Percentiles rank a stretch among this genome's conserved stretches.
Evolutionary conservation across 768 basidiomycete species (phyloP).

Genomic region (Mycena indigotica): DNA sequence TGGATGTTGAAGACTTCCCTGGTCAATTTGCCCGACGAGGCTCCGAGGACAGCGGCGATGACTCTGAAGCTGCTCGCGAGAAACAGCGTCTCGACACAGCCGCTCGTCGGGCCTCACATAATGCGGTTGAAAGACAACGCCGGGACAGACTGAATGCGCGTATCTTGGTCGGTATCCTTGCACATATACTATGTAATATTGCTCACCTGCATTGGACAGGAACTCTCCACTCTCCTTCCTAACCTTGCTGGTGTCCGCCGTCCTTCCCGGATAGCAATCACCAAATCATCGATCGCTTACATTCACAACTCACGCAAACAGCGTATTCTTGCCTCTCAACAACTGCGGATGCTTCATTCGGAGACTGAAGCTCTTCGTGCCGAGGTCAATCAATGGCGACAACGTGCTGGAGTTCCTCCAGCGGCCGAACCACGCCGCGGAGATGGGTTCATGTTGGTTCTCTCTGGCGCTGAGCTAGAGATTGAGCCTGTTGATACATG

Average conservation of each 20-base stretch:
- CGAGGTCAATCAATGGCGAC: slow-evolving; percentile 21
- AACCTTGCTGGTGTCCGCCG: slow-evolving; percentile 68
- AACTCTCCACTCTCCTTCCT: slow-evolving; percentile 72
- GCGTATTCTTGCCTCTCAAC: slow-evolving; percentile 55
- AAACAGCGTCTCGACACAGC: slow-evolving; percentile 46
- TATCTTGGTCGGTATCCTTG: slow-evolving; percentile 47
- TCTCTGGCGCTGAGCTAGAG: slow-evolving; percentile 19
- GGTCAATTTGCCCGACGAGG: slow-evolving; percentile 1
- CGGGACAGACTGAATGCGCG: slow-evolving; percentile 73
- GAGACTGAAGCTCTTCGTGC: slow-evolving; percentile 16
- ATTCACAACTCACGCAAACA: slow-evolving; percentile 62
- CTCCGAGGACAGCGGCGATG: slow-evolving; percentile 4
- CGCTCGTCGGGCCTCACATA: slow-evolving; percentile 77
- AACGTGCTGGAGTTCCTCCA: slow-evolving; percentile 7
- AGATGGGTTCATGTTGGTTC: slow-evolving; percentile 15
- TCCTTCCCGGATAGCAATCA: slow-evolving; percentile 77
- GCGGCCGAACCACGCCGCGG: slow-evolving; percentile 13
- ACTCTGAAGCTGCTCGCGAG: background rate
- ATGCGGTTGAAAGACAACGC: slow-evolving; percentile 75
- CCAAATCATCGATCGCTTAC: slow-evolving; percentile 73
- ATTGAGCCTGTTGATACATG: slow-evolving; percentile 11
- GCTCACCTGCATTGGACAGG: slow-evolving; percentile 2
- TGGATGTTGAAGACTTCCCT: slow-evolving; percentile 7
- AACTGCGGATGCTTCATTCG: slow-evolving; percentile 10
- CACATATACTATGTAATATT: background rate